These are phyloP conservation scores for Yarrowia deformans DNA, from an alignment of 805 yeast genomes.

Conservation along the genomic window DNA sequence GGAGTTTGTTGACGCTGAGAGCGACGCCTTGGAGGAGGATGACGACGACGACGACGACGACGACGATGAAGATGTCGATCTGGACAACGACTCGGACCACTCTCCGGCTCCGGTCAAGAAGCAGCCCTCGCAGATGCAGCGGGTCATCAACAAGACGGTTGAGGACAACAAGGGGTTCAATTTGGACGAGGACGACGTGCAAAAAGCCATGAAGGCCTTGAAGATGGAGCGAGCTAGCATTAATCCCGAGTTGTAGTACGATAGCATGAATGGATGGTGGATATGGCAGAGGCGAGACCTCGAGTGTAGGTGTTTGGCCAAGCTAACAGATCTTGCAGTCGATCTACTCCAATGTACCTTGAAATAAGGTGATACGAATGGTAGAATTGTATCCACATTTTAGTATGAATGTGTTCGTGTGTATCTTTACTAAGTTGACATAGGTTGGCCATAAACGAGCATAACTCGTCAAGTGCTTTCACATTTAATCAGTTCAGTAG, in stretches of 20 bases:
- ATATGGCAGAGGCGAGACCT: no score
- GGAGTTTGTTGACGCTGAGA: constrained; percentile 42
- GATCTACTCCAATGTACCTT: no score
- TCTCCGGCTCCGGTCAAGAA: neutral
- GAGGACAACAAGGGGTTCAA: constrained; percentile 11
- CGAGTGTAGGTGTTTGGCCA: no score
- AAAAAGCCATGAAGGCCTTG: constrained; percentile 26
- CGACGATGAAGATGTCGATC: constrained; percentile 31
- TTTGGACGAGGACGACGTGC: constrained; percentile 11
- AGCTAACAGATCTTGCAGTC: no score
- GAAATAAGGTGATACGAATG: no score
- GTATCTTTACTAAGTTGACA: no score
- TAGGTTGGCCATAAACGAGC: no score
- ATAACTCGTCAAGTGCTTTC: no score
- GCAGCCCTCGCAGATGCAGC: constrained; percentile 28
- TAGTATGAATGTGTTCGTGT: no score
- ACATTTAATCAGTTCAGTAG: no score
- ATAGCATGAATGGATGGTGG: constrained; percentile 1
- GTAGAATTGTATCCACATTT: no score
- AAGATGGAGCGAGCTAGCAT: constrained; percentile 31
- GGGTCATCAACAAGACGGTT: constrained; percentile 19
- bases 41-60: constrained; percentile 38
- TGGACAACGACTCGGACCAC: constrained; percentile 37
- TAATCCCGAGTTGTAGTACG: constrained; percentile 3
- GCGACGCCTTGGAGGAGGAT: constrained; percentile 39